A percentile compares a stretch with the other conserved stretches of the same genome.
phyloP scores from a whole-genome alignment of 306 rosid genomes.

The Cyamopsis tetragonoloba region DNA sequence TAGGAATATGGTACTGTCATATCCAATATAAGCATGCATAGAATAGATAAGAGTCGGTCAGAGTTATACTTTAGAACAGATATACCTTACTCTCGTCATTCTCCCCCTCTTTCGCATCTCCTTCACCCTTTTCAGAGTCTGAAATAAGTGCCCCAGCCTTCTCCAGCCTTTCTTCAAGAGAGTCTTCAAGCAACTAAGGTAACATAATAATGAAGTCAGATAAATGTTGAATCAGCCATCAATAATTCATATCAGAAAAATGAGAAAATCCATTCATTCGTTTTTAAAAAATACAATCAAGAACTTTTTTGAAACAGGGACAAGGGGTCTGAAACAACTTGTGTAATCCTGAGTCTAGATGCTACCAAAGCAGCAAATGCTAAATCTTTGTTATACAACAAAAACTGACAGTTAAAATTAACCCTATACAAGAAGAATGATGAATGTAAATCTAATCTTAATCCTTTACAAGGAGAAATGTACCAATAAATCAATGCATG shows the following conservation, averaged over 20 bases:
- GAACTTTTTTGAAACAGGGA: not conserved
- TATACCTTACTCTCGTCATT: conserved; percentile 79
- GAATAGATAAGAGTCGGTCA: not conserved
- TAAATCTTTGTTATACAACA: not conserved
- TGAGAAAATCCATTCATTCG: not conserved
- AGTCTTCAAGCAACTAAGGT: conserved; percentile 83
- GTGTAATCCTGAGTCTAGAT: not conserved
- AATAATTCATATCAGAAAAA: not conserved
- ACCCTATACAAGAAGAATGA: too few relatives aligned
- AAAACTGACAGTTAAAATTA: not conserved
- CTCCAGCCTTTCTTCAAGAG: conserved; percentile 82
- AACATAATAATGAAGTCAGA: conserved; percentile 15
- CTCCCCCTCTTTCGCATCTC: conserved; percentile 81
- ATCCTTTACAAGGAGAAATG: not conserved
- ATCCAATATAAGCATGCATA: not conserved
- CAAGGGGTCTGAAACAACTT: not conserved
- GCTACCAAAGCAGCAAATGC: not conserved
- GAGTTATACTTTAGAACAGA: conserved; percentile 2
- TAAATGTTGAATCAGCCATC: not conserved
- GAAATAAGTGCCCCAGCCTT: conserved; percentile 69
- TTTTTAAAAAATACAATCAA: not conserved
- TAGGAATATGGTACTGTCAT: not conserved
- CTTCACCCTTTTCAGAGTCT: conserved; percentile 88
- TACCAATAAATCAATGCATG: not conserved
- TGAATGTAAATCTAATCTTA: not conserved